Evolutionary conservation across 768 basidiomycete species (phyloP), one percentile per base, ranked within the genome.

Genomic region (Tephrocybe rancida): DNA sequence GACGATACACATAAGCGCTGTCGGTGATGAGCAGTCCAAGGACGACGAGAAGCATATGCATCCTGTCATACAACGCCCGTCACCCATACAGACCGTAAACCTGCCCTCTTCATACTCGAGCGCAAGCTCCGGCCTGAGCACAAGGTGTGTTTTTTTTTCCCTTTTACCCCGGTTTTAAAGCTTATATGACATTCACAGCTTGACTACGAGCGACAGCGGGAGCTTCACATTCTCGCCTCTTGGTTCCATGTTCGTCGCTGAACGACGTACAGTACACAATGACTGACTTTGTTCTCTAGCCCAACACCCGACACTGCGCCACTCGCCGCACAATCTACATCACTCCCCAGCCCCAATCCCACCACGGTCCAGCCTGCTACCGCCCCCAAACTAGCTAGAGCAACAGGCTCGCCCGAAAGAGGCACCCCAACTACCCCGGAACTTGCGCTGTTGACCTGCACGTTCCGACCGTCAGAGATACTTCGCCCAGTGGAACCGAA

Each of bases 21-120:
- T 58, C 16, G 60, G 57, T 16, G 61, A 69, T 34, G 63, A 68
- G 30, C 64, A 69, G 52, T 58, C 67, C 39, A 62, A 66, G 49
- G 64, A 70, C 24, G 64, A 72, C 50, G 63, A 68, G 47, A 66
- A 66, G 49, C 79, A 83, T 64, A 86, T 86, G 84, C 84, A 86
- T 63, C 81, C 81, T 19, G 73, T 81, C 24, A 65, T 70, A 5
- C 73, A 72, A 29, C 73, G 75, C 26, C 64, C 65, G 5, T 56
- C 45, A 18, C 58, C 58, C 26, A 61, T 60, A 39, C 56, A 61
- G n/a, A 59, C 60, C 9, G 19, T 50, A 3, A 53, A 56, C 14
- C 50, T 61, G 24, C 41, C 58, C 3, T 48, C 55, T 25, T 51
- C 52, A 13, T 59, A 21, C 35, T 41, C 52, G 3, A 48, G 48